These are phyloP conservation scores for Paratrypanosoma confusum DNA, from an alignment of 208 protist genomes.

Conservation along the genomic window DNA sequence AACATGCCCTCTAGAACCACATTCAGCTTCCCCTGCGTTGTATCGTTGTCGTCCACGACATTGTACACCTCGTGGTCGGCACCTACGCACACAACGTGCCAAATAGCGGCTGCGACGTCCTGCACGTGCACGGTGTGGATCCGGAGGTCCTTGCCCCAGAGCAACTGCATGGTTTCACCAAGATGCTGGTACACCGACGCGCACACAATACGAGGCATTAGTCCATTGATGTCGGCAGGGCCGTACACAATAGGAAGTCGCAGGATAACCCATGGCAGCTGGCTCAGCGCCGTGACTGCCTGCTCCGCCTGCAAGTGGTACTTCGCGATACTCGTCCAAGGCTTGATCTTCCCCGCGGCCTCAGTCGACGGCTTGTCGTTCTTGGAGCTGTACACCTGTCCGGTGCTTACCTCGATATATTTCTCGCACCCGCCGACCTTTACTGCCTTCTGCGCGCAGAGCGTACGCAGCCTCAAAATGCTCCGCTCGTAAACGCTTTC, in stretches of 20 bases:
- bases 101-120: slow-evolving; percentile 79
- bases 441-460: slow-evolving; percentile 44
- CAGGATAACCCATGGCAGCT: slow-evolving; percentile 68
- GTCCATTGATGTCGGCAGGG: slow-evolving; percentile 56
- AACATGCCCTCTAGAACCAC: slow-evolving; percentile 71
- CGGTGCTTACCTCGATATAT: slow-evolving; percentile 87
- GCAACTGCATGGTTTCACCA: slow-evolving; percentile 81
- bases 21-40: slow-evolving; percentile 78
- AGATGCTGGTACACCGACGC: slow-evolving; percentile 81
- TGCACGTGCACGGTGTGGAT: slow-evolving; percentile 90
- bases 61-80: slow-evolving; percentile 62
- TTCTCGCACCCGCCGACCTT: slow-evolving; percentile 21
- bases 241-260: slow-evolving; percentile 89
- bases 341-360: slow-evolving; percentile 25
- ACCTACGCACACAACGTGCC: slow-evolving; percentile 32
- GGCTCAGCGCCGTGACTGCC: slow-evolving; percentile 19
- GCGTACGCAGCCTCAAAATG: slow-evolving; percentile 43
- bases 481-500: slow-evolving; percentile 60
- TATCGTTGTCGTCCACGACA: slow-evolving; percentile 84
- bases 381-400: slow-evolving; percentile 78
- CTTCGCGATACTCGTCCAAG: slow-evolving; percentile 78
- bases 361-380: slow-evolving; percentile 23
- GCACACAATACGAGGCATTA: slow-evolving; percentile 80
- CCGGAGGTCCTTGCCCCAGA: slow-evolving; percentile 71
- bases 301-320: slow-evolving; percentile 71